Base-by-base conservation (phyloP, 306 rosid genomes). In the Lathyrus tuberosus region DNA sequence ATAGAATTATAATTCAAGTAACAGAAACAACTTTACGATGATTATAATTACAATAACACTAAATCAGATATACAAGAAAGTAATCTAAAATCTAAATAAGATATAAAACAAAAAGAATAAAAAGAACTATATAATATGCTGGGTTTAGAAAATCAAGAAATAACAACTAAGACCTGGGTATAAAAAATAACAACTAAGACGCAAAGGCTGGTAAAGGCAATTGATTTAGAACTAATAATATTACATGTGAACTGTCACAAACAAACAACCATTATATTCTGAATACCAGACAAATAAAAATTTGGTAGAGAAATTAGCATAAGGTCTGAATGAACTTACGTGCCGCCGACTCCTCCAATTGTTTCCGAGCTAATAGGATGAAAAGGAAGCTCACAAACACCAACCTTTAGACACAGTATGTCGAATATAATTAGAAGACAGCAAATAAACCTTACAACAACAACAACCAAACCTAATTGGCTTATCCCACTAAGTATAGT, bases 281-380 rank as follows among this genome's bases (percentile, higher is more conserved):
- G 57, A 58, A 69, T 60, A 73, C 56, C 52, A 44, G 22, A 52
- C 17, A n/a, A 6, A 53, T 37, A 31, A 57, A 64, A 35, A 33
- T 8, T 5, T 40, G 38, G 16, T 54, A 72, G 44, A 61, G 30
- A 46, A 62, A 47, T 41, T n/a, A 72, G 31, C 10, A 24, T n/a
- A 51, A 24, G 35, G 40, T 71, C 40, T 35, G 48, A 15, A 65
- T 15, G 11, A 61, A 85, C 98, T 82, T 81, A 94, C 98, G 98
- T 94, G 83, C 98, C 98, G 49, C 98, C 98, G 3, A 94, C 87
- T 81, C 98, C 98, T 81, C 98, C 98, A 75, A 79, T 11, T 3
- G 79, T 83, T 80, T 94, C 97, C 3, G 96, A 85, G 86, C 98
- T 94, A 82, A 90, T 69, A 26, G 95, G 91, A 80, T 94, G 78